phyloP scores from a whole-genome alignment of 495 filamentous ascomycete species.

The Xylaria sp. region DNA sequence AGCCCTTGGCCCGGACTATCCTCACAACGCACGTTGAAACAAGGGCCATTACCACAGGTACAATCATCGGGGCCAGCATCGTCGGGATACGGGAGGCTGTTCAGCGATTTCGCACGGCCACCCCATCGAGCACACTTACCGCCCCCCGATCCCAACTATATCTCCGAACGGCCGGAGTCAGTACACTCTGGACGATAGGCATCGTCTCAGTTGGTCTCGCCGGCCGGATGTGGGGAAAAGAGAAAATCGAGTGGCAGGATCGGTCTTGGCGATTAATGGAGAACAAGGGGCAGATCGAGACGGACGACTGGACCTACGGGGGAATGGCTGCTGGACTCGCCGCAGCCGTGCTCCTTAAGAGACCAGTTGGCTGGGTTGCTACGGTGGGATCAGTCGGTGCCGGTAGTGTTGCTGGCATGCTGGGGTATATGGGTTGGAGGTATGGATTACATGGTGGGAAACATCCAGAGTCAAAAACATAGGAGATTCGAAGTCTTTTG shows the following conservation, averaged over 20 bases:
- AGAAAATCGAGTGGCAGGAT: constrained; percentile 69
- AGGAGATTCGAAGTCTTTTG: neutral
- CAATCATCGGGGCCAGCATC: constrained; percentile 48
- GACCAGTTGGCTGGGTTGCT: constrained; percentile 41
- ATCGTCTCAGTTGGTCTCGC: constrained; percentile 45
- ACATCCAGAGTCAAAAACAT: constrained; percentile 20
- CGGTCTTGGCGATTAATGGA: constrained; percentile 64
- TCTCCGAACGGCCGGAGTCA: constrained; percentile 44
- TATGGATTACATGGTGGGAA: constrained; percentile 46
- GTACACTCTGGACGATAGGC: constrained; percentile 40
- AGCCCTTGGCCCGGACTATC: constrained; percentile 57
- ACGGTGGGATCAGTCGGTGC: constrained; percentile 47
- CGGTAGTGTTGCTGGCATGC: constrained; percentile 48
- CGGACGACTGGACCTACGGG: constrained; percentile 57
- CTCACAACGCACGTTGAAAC: constrained; percentile 64
- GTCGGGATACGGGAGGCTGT: constrained; percentile 22
- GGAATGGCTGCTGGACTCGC: constrained; percentile 47
- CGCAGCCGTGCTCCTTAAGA: constrained; percentile 33
- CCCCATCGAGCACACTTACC: constrained; percentile 2
- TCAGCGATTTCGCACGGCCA: constrained; percentile 18
- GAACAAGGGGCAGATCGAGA: constrained; percentile 59
- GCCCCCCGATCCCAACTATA: constrained; percentile 20
- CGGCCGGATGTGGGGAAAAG: constrained; percentile 58
- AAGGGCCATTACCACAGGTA: constrained; percentile 59
- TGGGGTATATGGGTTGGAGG: constrained; percentile 48